Evolutionary conservation across 2,329 filamentous ascomycete species (phyloP).

Genomic region (Mycocentrospora acerina): DNA sequence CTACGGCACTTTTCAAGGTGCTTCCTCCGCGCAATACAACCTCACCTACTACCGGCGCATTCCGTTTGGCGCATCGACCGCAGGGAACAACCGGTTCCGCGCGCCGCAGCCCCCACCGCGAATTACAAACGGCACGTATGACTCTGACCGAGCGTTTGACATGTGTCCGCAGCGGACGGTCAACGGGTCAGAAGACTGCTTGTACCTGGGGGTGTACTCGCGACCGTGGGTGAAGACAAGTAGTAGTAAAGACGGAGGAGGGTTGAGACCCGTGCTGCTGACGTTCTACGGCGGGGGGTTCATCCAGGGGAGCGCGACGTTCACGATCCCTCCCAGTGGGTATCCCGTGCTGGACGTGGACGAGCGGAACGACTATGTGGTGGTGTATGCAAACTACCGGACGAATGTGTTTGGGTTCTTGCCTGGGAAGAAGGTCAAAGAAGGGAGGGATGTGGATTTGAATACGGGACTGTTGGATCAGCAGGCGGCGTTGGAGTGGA

Average conservation of each 20-base stretch:
- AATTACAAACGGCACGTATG: slow-evolving; percentile 54
- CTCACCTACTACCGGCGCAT: slow-evolving; percentile 63
- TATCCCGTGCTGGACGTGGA: slow-evolving; percentile 62
- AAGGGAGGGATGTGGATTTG: slow-evolving; percentile 48
- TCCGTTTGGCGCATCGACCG: slow-evolving; percentile 61
- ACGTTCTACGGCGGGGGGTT: slow-evolving; percentile 64
- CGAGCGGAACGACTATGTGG: slow-evolving; percentile 51
- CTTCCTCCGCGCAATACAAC: slow-evolving; percentile 55
- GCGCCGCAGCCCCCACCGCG: slow-evolving; percentile 58
- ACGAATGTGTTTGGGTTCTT: slow-evolving; percentile 61
- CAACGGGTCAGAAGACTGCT: slow-evolving; percentile 60
- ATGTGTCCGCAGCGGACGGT: slow-evolving; percentile 61
- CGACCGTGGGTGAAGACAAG: slow-evolving; percentile 61
- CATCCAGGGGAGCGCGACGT: slow-evolving; percentile 58
- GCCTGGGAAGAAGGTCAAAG: slow-evolving; percentile 50
- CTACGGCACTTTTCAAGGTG: slow-evolving; percentile 53
- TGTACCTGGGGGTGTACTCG: slow-evolving; percentile 62
- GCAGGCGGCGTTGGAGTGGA: slow-evolving; percentile 55
- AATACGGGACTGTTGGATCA: slow-evolving; percentile 58
- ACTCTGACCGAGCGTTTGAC: slow-evolving; percentile 58
- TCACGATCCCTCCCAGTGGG: slow-evolving; percentile 57
- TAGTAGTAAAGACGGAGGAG: too few relatives aligned
- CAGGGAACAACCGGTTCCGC: slow-evolving; percentile 60
- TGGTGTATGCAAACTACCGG: slow-evolving; percentile 58
- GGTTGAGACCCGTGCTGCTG: slow-evolving; percentile 62